Base-by-base conservation (phyloP, 345 rosid species). In the Lepidium africanum region DNA sequence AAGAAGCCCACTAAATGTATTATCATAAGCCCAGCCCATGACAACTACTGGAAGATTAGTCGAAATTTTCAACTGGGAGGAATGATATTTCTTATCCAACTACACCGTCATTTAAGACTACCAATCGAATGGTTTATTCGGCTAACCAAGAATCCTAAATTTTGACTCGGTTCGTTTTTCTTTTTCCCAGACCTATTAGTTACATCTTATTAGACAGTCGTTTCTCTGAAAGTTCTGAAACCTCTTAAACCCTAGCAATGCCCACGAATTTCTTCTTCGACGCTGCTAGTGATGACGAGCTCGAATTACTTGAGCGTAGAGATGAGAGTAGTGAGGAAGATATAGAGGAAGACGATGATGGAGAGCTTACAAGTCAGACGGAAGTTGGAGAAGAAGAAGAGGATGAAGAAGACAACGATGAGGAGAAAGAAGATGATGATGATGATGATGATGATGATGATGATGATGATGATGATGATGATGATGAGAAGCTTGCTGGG, bases 221-320 rank as follows among this genome's bases (percentile, higher is more conserved):
- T 54, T 49, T 63, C 58, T 27, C 55, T 8, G 5, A 59, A 60
- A 55, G 15, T 38, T 25, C 33, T 3, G 70, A 46, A 68, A 54
- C 65, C 78, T 74, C 78, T 16, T 43, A 67, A 67, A 47, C 74
- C 74, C 73, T 69, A 62, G 65, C 65, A 69, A 75, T 75, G 78
- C 57, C 60, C 12, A 17, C 65, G 64, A 63, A 17, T 23, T 87
- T 85, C 79, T 47, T 80, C 30, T 84, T 84, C 76, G 91, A 89
- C 19, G 79, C 81, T 16, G 82, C 87, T 19, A 90, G 94, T 73
- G 94, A 90, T 60, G 94, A 90, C 50, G 96, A 90, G 42, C 76
- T 69, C 40, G 87, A 85, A 11, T 15, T 37, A 6, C 5, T 19
- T 3, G 10, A 62, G 4, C 71, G 27, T 30, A 46, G 65, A 43